Evolutionary conservation across 345 rosid genomes (phyloP).

Genomic region (Excoecaria cochinchinensis): DNA sequence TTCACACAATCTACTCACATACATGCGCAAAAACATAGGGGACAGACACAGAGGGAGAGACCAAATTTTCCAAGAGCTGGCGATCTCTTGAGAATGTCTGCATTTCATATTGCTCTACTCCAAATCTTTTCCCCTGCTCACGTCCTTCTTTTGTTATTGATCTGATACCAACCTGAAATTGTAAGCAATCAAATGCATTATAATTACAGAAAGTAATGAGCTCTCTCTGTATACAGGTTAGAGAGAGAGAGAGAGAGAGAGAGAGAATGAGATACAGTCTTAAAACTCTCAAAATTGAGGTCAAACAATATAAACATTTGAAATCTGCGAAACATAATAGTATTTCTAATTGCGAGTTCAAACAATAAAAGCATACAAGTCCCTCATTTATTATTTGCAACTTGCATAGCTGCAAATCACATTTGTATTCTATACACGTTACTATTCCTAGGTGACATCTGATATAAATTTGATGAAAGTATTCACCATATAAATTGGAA

Average conservation of each 20-base stretch:
- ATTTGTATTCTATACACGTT: neutral
- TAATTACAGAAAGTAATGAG: slow-evolving; percentile 4
- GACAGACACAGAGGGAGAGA: slow-evolving; percentile 22
- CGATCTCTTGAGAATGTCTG: slow-evolving; percentile 83
- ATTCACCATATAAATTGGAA: neutral
- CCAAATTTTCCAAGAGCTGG: slow-evolving; percentile 76
- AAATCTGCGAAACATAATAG: neutral
- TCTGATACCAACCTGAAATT: slow-evolving; percentile 82
- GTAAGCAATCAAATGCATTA: slow-evolving; percentile 6
- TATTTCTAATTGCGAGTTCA: neutral
- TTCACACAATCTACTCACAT: neutral
- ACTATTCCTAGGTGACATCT: neutral
- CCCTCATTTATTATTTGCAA: neutral
- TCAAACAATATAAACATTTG: neutral
- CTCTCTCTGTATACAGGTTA: neutral
- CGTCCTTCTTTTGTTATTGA: slow-evolving; percentile 85
- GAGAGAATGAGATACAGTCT: neutral
- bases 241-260: neutral
- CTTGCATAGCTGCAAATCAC: neutral
- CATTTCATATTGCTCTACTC: slow-evolving; percentile 97
- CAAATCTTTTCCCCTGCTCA: slow-evolving; percentile 87
- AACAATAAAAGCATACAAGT: neutral
- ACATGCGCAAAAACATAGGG: neutral
- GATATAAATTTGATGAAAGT: neutral
- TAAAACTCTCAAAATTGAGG: neutral